These are phyloP conservation scores for Hippophae gyantsensis DNA, from an alignment of 306 rosid species.

Conservation along the genomic window DNA sequence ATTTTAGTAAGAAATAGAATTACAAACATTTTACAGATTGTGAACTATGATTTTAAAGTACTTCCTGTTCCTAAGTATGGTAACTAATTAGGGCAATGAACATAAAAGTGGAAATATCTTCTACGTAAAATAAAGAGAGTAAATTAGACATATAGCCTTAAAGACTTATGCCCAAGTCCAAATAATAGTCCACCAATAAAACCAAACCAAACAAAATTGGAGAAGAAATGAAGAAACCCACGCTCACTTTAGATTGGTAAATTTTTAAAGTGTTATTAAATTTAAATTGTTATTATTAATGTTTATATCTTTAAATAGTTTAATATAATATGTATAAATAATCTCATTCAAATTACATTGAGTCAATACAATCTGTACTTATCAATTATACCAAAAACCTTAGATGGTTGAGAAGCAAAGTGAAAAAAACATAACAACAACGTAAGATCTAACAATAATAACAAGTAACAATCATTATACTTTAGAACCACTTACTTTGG, in stretches of 20 bases:
- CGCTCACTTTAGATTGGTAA: constrained; percentile 84
- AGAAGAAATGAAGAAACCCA: constrained; percentile 1
- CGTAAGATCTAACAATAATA: constrained; percentile 4
- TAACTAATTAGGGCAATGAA: constrained; percentile 2
- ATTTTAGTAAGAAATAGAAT: not conserved
- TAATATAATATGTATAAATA: too few species aligned
- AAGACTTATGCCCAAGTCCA: constrained; percentile 81
- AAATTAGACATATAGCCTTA: constrained; percentile 48
- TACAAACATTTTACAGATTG: too few species aligned
- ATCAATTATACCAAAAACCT: too few species aligned
- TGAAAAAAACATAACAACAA: constrained; percentile 3
- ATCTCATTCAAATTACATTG: too few species aligned
- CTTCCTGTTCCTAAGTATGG: not conserved
- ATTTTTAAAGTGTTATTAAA: too few species aligned
- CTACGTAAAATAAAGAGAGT: constrained; percentile 7
- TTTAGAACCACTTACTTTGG: constrained; percentile 45
- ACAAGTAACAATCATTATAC: constrained; percentile 7
- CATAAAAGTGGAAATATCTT: constrained; percentile 1
- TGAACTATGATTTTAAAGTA: not conserved
- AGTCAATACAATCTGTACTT: too few species aligned
- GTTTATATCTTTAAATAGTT: too few species aligned
- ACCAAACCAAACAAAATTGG: not conserved
- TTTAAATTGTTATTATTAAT: too few species aligned
- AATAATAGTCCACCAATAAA: constrained; percentile 3
- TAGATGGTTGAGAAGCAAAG: not conserved